Evolutionary conservation across 352 stramenopile genomes (phyloP), one percentile per base, ranked within the genome.

Genomic region (Pythium plurisporium): DNA sequence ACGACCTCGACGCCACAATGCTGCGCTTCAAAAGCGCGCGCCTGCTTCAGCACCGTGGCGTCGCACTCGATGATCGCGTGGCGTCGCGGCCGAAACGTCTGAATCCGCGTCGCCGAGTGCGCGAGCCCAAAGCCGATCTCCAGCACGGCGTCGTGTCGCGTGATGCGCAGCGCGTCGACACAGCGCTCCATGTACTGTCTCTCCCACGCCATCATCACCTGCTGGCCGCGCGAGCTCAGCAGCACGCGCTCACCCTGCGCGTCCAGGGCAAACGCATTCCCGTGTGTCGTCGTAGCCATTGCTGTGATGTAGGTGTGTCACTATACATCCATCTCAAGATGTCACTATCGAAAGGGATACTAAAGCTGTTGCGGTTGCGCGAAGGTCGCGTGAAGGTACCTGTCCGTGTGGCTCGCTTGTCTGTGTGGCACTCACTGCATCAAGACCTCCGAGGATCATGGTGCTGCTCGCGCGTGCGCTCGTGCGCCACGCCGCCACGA

Each of bases 181-280:
- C 83, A 89, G 36, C 45, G 30, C 43, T 82, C 65, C 87, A 96
- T 95, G 72, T 95, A 96, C 20, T 72, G 27, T 43, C 64, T 67
- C 59, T 96, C 87, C 87, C 87, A 96, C 48, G 81, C 71, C 87
- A 96, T 96, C 85, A 96, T 96, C 17, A 96, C 85, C 64, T 92
- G 82, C 69, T 92, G 78, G 4, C 79, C 72, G 20, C 50, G 59
- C n/a, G 79, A 88, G 71, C 79, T 92, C 68, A 70, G 76, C 30
- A 92, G 67, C 30, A 87, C 63, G 26, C 69, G 61, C 10, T 74
- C 29, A 2, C 75, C 77, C 25, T 72, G 27, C 38, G 55, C 74
- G 48, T 93, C 83, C 19, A 59, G 23, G 3, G 63, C 68, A 31
- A 72, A 72, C 20, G 42, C 53, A 37, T 89, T 90, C 52, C 77